phyloP scores from a whole-genome alignment of 1,139 yeast species.

The Yamadazyma siamensis region DNA sequence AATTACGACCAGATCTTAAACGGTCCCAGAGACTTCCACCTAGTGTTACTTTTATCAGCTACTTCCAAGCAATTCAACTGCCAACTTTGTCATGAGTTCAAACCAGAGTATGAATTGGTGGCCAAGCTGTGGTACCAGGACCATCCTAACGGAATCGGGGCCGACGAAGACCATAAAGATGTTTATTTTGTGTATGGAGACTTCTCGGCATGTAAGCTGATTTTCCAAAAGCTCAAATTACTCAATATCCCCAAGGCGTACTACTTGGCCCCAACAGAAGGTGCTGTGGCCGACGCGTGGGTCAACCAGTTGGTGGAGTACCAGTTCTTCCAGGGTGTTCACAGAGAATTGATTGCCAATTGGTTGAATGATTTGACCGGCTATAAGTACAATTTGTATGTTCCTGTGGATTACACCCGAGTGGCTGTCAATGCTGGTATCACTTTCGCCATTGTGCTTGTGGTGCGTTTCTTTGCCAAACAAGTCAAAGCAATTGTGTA shows the following conservation, averaged over 20 bases:
- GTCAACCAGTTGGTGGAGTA: conserved; percentile 39
- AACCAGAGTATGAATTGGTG: conserved; percentile 57
- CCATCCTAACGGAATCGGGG: conserved; percentile 32
- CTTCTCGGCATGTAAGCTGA: conserved; percentile 51
- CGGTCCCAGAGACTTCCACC: conserved; percentile 69
- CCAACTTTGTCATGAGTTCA: conserved; percentile 65
- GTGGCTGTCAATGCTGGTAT: conserved; percentile 46
- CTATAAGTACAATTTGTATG: conserved; percentile 41
- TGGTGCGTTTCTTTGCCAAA: conserved; percentile 25
- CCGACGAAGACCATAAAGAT: conserved; percentile 27
- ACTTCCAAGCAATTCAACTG: conserved; percentile 73
- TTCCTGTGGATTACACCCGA: conserved; percentile 57
- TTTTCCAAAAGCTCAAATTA: conserved; percentile 56
- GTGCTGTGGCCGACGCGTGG: conserved; percentile 24
- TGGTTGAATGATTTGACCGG: conserved; percentile 43
- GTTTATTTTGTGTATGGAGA: conserved; percentile 76
- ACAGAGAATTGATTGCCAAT: conserved; percentile 35
- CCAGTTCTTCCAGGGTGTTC: conserved; percentile 55
- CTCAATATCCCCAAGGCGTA: conserved; percentile 78
- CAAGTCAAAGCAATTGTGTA: conserved; percentile 25
- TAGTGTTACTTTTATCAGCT: conserved; percentile 71
- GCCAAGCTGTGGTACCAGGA: conserved; percentile 58
- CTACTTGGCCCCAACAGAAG: conserved; percentile 58
- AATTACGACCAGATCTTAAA: conserved; percentile 57
- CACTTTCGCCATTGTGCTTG: conserved; percentile 22